Evolutionary conservation across 805 yeast species (phyloP).

Genomic region (Metschnikowia colocasiae): DNA sequence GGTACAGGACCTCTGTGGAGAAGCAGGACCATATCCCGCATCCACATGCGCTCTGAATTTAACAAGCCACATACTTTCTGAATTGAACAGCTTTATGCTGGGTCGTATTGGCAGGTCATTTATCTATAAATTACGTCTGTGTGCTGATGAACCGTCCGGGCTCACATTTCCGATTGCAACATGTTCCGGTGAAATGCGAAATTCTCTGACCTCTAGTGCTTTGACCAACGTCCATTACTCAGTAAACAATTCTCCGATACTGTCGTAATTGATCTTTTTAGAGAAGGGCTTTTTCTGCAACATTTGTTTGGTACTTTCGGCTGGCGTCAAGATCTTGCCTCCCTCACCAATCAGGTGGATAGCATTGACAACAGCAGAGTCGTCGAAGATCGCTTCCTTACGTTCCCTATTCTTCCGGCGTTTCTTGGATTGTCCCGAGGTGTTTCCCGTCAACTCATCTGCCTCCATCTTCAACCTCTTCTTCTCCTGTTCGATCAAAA

Average conservation of each 20-base stretch:
- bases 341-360: constrained; percentile 40
- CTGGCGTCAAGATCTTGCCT: constrained; percentile 52
- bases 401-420: constrained; percentile 24
- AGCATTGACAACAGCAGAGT: constrained; percentile 30
- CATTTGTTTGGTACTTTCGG: constrained; percentile 76
- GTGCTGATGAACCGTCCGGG: background rate
- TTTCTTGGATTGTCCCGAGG: constrained; percentile 43
- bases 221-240: constrained; percentile 1
- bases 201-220: background rate
- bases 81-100: background rate
- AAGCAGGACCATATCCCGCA: background rate
- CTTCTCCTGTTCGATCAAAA: constrained; percentile 76
- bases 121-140: background rate
- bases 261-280: constrained; percentile 85
- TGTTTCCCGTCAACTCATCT: constrained; percentile 79
- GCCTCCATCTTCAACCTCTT: constrained; percentile 82
- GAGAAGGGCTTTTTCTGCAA: constrained; percentile 73
- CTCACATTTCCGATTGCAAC: background rate
- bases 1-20: constrained; percentile 6
- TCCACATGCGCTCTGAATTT: background rate
- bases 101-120: no score
- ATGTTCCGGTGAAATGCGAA: background rate
- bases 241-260: constrained; percentile 54
- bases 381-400: constrained; percentile 22
- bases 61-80: background rate